These are phyloP conservation scores for Chenopodium formosanum DNA, from an alignment of 148 eudicot species.

Conservation along the genomic window DNA sequence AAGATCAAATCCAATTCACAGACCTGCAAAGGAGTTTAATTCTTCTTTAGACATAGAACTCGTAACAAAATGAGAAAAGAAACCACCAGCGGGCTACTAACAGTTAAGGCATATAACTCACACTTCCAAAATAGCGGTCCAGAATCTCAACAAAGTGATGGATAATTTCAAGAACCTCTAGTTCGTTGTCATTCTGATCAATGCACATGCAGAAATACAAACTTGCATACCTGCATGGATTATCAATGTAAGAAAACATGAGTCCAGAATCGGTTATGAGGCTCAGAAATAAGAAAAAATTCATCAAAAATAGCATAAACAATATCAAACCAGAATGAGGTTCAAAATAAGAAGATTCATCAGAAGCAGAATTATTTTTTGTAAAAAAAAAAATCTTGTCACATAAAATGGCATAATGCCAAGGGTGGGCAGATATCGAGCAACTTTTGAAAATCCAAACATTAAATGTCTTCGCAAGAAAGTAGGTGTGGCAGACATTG, in stretches of 20 bases:
- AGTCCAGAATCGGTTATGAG: neutral
- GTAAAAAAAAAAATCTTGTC: no score
- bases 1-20: slow-evolving; percentile 93
- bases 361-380: neutral
- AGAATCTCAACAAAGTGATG: slow-evolving; percentile 92
- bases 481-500: no score
- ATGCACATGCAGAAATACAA: slow-evolving; percentile 97
- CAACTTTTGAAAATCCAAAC: neutral
- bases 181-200: slow-evolving; percentile 84
- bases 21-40: slow-evolving; percentile 46
- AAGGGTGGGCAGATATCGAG: neutral
- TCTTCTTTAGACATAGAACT: neutral
- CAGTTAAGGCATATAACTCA: slow-evolving; percentile 41
- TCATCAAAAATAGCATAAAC: no score
- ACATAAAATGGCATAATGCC: neutral
- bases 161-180: slow-evolving; percentile 86
- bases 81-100: neutral
- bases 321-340: neutral
- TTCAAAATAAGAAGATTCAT: neutral
- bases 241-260: neutral
- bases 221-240: slow-evolving; percentile 72
- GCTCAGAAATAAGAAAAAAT: neutral
- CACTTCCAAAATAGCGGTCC: slow-evolving; percentile 96
- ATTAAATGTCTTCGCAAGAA: no score
- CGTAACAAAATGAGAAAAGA: slow-evolving; percentile 4